These are phyloP conservation scores for Alternaria conjuncta DNA, from an alignment of 2,329 filamentous ascomycete species.

Conservation along the genomic window DNA sequence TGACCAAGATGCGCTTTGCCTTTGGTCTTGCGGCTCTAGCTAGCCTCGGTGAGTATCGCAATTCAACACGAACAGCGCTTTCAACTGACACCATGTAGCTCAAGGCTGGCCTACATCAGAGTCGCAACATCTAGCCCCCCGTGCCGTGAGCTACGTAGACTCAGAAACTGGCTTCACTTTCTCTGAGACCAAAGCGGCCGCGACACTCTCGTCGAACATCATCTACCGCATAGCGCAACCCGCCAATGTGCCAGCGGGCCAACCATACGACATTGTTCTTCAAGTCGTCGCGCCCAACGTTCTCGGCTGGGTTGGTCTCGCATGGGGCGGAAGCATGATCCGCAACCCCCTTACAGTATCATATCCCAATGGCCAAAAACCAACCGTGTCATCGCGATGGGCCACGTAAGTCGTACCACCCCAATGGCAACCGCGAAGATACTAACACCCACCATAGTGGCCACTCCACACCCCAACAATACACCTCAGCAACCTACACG, in stretches of 20 bases:
- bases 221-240: conserved; percentile 40
- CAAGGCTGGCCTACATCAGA: conserved; percentile 21
- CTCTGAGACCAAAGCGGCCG: conserved; percentile 39
- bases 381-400: conserved; percentile 37
- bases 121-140: conserved; percentile 4
- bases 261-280: conserved; percentile 36
- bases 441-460: conserved; percentile 16
- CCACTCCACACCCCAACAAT: conserved; percentile 30
- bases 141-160: conserved; percentile 29
- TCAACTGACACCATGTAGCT: conserved; percentile 12
- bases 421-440: rapidly evolving
- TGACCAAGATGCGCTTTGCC: conserved; percentile 29
- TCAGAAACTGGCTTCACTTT: conserved; percentile 44
- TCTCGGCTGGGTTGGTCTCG: conserved; percentile 40
- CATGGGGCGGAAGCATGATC: conserved; percentile 43
- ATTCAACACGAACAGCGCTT: background rate
- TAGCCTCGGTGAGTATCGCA: conserved; percentile 22
- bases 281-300: conserved; percentile 35
- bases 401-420: conserved; percentile 32
- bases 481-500: conserved; percentile 33
- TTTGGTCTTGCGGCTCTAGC: conserved; percentile 25
- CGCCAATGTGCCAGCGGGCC: conserved; percentile 20
- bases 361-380: conserved; percentile 36
- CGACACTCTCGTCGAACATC: conserved; percentile 33
- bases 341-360: conserved; percentile 39